Conservation (phyloP, 2,329 filamentous ascomycete species). For the Neophaeococcomyces aloes region DNA sequence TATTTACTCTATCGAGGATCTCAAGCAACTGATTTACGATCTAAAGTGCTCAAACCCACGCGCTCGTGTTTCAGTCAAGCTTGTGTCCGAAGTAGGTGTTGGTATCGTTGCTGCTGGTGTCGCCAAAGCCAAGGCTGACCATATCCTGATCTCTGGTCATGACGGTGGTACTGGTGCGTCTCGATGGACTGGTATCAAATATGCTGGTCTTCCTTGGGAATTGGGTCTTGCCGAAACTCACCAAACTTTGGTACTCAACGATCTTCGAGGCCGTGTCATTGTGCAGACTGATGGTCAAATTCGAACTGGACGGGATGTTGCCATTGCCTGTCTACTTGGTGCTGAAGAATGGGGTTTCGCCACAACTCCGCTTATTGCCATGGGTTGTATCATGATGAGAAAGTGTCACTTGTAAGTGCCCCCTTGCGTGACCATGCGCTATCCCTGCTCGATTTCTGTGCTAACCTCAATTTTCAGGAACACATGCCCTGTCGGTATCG, state of each 20-base stretch:
- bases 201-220: conserved; percentile 94
- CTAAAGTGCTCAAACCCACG: conserved; percentile 92
- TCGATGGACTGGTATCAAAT: conserved; percentile 97
- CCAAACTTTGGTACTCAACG: conserved; percentile 90
- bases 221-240: conserved; percentile 93
- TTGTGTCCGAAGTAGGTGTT: conserved; percentile 93
- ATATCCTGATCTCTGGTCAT: conserved; percentile 92
- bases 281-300: conserved; percentile 95
- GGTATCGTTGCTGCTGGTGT: conserved; percentile 97
- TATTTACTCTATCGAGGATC: conserved; percentile 95
- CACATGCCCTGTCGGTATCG: conserved; percentile 85
- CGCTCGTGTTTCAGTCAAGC: conserved; percentile 87
- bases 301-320: conserved; percentile 83
- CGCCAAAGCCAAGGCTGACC: conserved; percentile 92
- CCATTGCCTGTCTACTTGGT: conserved; percentile 86
- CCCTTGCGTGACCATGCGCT: not conserved
- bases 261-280: conserved; percentile 86
- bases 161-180: conserved; percentile 95
- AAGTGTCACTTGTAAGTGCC: conserved; percentile 50
- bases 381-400: conserved; percentile 94
- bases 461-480: conserved; percentile 39
- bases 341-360: conserved; percentile 98
- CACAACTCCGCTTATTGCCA: conserved; percentile 85
- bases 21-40: conserved; percentile 97
- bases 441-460: not conserved